Conservation (phyloP, 768 basidiomycete species). For the Mycena epipterygia region DNA sequence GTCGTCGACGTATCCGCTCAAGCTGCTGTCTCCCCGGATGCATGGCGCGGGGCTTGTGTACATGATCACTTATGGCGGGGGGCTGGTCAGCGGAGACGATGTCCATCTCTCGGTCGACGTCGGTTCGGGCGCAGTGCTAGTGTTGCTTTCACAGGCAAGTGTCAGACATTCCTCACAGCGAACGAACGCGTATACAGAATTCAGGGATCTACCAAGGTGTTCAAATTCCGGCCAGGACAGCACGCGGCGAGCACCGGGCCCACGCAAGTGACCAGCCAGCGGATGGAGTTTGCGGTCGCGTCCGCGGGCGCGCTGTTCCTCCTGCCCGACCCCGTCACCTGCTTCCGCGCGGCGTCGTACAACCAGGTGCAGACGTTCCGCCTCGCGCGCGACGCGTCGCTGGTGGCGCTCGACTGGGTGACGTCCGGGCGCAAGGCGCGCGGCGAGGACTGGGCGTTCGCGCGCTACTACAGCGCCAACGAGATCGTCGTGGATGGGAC, state of each 20-base stretch:
- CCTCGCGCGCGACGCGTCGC: slow-evolving; percentile 70
- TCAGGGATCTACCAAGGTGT: slow-evolving; percentile 95
- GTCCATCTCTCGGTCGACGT: slow-evolving; percentile 76
- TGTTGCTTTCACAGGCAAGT: slow-evolving; percentile 84
- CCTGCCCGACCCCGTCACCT: slow-evolving; percentile 94
- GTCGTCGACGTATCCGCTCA: slow-evolving; percentile 88
- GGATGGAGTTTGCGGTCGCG: slow-evolving; percentile 69
- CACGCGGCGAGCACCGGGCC: slow-evolving; percentile 59
- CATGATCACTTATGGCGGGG: slow-evolving; percentile 90
- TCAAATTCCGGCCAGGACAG: slow-evolving; percentile 80
- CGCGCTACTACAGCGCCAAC: slow-evolving; percentile 87
- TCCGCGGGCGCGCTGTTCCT: slow-evolving; percentile 75
- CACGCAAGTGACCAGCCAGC: slow-evolving; percentile 66
- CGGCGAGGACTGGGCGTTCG: slow-evolving; percentile 93
- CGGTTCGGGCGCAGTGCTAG: slow-evolving; percentile 66
- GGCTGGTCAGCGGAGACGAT: slow-evolving; percentile 88
- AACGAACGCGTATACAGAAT: not conserved
- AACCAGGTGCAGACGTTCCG: slow-evolving; percentile 86
- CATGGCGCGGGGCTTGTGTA: slow-evolving; percentile 72
- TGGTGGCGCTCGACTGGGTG: slow-evolving; percentile 90
- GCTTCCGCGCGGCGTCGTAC: slow-evolving; percentile 88
- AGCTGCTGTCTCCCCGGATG: slow-evolving; percentile 83
- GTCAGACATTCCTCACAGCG: not conserved
- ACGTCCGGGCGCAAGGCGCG: slow-evolving; percentile 88
- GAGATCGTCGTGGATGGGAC: slow-evolving; percentile 79